A percentile compares a stretch with the other conserved stretches of the same genome.
Conservation (phyloP, 2,329 filamentous ascomycete genomes). For the Fusarium irregulare region DNA sequence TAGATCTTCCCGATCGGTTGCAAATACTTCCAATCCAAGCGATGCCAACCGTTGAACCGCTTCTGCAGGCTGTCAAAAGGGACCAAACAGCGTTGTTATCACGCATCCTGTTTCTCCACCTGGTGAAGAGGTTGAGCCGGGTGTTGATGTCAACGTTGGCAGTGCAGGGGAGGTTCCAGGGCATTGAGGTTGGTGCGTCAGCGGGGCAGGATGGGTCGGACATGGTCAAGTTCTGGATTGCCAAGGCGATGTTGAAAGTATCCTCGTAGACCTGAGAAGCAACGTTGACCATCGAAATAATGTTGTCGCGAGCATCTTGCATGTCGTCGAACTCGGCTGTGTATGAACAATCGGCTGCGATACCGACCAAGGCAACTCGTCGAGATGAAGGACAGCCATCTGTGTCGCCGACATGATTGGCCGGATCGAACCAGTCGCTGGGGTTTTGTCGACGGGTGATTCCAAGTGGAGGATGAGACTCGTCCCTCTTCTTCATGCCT, state of each 20-base stretch:
- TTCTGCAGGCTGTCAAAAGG: slow-evolving; percentile 78
- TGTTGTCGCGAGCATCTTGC: slow-evolving; percentile 71
- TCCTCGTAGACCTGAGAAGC: slow-evolving; percentile 85
- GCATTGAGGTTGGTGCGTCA: slow-evolving; percentile 61
- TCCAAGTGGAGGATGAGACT: background rate
- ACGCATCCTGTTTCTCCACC: slow-evolving; percentile 76
- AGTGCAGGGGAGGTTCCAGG: slow-evolving; percentile 82
- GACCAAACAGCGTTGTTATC: slow-evolving; percentile 90
- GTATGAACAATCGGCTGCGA: slow-evolving; percentile 90
- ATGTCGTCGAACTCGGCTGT: slow-evolving; percentile 73
- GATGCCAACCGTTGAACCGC: slow-evolving; percentile 81
- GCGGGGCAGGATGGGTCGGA: slow-evolving; percentile 76
- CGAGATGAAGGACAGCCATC: slow-evolving; percentile 81
- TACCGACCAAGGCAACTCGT: slow-evolving; percentile 88
- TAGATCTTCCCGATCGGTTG: slow-evolving; percentile 56
- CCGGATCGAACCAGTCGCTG: background rate
- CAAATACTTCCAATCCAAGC: slow-evolving; percentile 90
- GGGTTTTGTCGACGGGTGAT: background rate
- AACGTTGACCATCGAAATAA: slow-evolving; percentile 84
- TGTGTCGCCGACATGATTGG: slow-evolving; percentile 72
- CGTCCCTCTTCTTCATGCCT: background rate
- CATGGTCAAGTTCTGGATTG: slow-evolving; percentile 81
- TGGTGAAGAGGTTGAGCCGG: slow-evolving; percentile 83
- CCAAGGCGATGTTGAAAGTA: slow-evolving; percentile 89
- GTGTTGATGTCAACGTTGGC: slow-evolving; percentile 70